These are phyloP conservation scores for Sugiyamaella smithiae DNA, from an alignment of 805 yeast species.

Conservation along the genomic window DNA sequence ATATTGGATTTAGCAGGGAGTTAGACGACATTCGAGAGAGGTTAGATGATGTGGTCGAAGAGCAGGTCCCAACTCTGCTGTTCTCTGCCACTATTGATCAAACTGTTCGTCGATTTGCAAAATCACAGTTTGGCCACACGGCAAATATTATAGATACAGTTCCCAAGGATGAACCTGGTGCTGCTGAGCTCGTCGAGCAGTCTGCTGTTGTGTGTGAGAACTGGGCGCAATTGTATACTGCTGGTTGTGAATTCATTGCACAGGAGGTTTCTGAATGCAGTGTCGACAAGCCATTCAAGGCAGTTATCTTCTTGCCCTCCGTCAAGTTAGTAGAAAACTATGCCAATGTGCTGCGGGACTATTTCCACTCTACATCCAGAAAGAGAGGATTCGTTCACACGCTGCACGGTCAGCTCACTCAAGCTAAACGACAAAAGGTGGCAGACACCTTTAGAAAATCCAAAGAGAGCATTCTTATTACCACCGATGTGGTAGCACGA, in stretches of 20 bases:
- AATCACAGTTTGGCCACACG: conserved; percentile 38
- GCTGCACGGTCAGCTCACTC: conserved; percentile 74
- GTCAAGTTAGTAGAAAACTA: conserved; percentile 63
- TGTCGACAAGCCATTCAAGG: conserved; percentile 52
- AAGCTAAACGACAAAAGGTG: conserved; percentile 60
- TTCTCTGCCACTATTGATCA: conserved; percentile 87
- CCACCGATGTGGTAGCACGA: conserved; percentile 93
- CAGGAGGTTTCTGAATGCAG: conserved; percentile 33
- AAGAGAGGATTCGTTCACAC: conserved; percentile 19
- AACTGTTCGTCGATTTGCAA: conserved; percentile 64
- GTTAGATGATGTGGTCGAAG: conserved; percentile 38
- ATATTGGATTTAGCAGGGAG: conserved; percentile 72
- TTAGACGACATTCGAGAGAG: conserved; percentile 54
- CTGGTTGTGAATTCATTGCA: conserved; percentile 49
- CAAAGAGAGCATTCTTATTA: conserved; percentile 58
- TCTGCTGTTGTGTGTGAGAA: conserved; percentile 52
- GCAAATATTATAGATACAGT: conserved; percentile 62
- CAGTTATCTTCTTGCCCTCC: conserved; percentile 81
- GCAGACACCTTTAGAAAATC: conserved; percentile 52
- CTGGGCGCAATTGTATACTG: conserved; percentile 57
- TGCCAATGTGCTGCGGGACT: conserved; percentile 40
- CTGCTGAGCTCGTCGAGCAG: conserved; percentile 77
- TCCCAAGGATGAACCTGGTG: conserved; percentile 66
- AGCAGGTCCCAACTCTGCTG: conserved; percentile 58
- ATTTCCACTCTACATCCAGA: conserved; percentile 11